Evolutionary conservation across 164 flowering plant genomes (phyloP).

Genomic region (Aristolochia californica): DNA sequence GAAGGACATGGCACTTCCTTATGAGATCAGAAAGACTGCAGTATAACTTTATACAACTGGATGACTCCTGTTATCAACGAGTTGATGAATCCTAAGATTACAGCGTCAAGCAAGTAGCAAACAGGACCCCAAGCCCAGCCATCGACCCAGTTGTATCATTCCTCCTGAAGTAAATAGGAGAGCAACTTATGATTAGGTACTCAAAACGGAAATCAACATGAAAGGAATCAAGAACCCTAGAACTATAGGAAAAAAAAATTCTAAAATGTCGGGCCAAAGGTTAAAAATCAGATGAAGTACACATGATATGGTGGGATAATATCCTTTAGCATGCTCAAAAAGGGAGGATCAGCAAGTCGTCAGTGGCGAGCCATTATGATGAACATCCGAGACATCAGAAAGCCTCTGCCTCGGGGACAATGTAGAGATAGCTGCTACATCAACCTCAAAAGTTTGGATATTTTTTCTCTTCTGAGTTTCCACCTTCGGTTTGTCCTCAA

Average conservation of each 20-base stretch:
- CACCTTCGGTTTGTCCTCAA: constrained; percentile 32
- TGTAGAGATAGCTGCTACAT: constrained; percentile 39
- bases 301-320: no score
- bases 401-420: constrained; percentile 73
- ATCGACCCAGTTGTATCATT: neutral
- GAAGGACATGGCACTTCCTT: no score
- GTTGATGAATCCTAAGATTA: neutral
- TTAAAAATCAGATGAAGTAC: no score
- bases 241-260: no score
- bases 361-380: constrained; percentile 55
- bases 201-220: no score
- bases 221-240: no score
- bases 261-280: no score
- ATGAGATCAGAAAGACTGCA: no score
- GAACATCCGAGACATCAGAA: constrained; percentile 72
- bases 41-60: neutral
- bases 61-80: neutral
- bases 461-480: constrained; percentile 63
- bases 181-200: no score
- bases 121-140: neutral
- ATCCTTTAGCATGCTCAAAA: neutral
- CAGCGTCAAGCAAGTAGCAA: neutral
- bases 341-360: constrained; percentile 31
- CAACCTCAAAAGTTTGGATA: constrained; percentile 42
- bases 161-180: neutral